Evolutionary conservation across 2,329 filamentous ascomycete species (phyloP), one percentile per base, ranked within the genome.

Genomic region (Zopfia rhizophila): DNA sequence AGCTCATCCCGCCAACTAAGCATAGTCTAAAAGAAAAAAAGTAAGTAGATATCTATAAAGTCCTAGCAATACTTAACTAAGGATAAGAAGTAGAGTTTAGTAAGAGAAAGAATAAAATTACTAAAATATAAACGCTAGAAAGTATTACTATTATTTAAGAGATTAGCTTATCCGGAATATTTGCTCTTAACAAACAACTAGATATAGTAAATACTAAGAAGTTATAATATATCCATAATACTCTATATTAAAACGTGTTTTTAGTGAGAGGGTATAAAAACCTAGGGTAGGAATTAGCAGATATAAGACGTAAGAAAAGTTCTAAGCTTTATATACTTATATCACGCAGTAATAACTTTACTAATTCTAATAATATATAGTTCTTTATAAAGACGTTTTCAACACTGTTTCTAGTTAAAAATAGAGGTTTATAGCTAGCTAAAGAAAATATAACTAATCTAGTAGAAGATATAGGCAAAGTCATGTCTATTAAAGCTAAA

Each of bases 361-460:
- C 39, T 7, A 29, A 42, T 35, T 27, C 39, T 22, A n/a, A 24
- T 19, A 29, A 42, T 24, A 18, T 36, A 18, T 19, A 29, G 14
- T 42, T 42, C 23, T 42, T 42, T 19, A 29, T 29, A 18, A 42
- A 42, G 21, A 42, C 39, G 28, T 42, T 42, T 16, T 29, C 29
- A 10, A 42, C 39, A 29, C 39, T 42, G 39, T 42, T 42, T 19
- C 39, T 29, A n/a, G 17, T 42, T 19, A 19, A 29, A 24, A 22
- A 27, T 35, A 29, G 39, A 36, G 39, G 39, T n/a, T 29, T 29
- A 35, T 29, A 29, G 3, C 39, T 22, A 29, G 39, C 28, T 10
- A 17, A 42, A 23, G 28, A 42, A 23, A 27, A 29, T 36, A n/a
- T 36, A 29, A 13, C 28, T 7, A 19, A 35, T n/a, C n/a, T 42